Evolutionary conservation across 1,284 basidiomycete species (phyloP).

Genomic region (Cryptococcus wingfieldii): DNA sequence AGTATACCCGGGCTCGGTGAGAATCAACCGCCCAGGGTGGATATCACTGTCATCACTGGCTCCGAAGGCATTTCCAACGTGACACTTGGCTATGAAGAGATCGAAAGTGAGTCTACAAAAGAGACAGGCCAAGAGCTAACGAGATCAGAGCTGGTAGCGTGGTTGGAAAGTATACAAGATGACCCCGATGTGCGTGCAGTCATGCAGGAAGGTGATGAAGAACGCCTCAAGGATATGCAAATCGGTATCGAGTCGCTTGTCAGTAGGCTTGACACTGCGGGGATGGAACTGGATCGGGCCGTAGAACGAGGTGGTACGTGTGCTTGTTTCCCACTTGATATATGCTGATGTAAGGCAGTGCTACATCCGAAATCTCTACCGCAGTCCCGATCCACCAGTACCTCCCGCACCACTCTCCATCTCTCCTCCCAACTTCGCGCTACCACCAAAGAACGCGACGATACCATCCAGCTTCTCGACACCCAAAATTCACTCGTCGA

Average conservation of each 20-base stretch:
- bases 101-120: slow-evolving; percentile 58
- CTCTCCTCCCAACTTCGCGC: slow-evolving; percentile 11
- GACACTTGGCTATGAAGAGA: slow-evolving; percentile 63
- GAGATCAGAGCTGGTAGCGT: slow-evolving; percentile 55
- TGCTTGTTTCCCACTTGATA: not conserved
- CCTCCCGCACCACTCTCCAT: slow-evolving; percentile 6
- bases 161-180: slow-evolving; percentile 55
- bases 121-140: slow-evolving; percentile 10
- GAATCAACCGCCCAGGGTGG: slow-evolving; percentile 57
- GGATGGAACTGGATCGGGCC: slow-evolving; percentile 70
- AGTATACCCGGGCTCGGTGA: slow-evolving; percentile 52
- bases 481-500: slow-evolving; percentile 59
- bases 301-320: slow-evolving; percentile 70
- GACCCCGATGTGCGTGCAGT: slow-evolving; percentile 30
- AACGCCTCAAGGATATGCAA: slow-evolving; percentile 62
- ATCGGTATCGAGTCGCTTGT: slow-evolving; percentile 62
- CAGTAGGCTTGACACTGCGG: slow-evolving; percentile 68
- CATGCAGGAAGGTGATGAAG: slow-evolving; percentile 22
- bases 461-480: slow-evolving; percentile 60
- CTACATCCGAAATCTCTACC: not conserved
- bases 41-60: slow-evolving; percentile 64
- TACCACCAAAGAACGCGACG: slow-evolving; percentile 15
- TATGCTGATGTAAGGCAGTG: slow-evolving; percentile 1
- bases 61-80: slow-evolving; percentile 24
- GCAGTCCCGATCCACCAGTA: slow-evolving; percentile 9